Evolutionary conservation across 139 green algal genomes (phyloP).

Genomic region (Raphidocelis subcapitata): DNA sequence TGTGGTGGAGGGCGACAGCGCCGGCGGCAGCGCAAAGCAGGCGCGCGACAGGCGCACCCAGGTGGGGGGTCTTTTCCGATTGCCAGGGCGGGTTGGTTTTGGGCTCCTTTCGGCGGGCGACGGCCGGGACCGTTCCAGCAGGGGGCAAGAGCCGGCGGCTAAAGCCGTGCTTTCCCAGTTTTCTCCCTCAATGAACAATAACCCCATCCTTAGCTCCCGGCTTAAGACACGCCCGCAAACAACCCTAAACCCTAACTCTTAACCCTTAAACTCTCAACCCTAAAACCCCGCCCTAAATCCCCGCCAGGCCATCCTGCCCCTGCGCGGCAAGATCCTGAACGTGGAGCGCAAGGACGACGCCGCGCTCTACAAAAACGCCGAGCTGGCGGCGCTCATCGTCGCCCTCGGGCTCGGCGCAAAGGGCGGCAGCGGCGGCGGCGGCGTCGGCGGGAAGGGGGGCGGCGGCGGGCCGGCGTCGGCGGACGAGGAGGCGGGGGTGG

Average conservation of each 20-base stretch:
- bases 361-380: slow-evolving; percentile 92
- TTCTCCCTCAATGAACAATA: too few species aligned
- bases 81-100: too few species aligned
- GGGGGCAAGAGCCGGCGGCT: too few species aligned
- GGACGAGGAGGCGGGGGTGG: not conserved
- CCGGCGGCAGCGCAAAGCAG: slow-evolving; percentile 94
- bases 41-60: slow-evolving; percentile 73
- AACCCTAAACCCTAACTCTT: too few species aligned
- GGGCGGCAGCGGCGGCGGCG: slow-evolving; percentile 33
- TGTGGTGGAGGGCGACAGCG: slow-evolving; percentile 96
- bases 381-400: slow-evolving; percentile 91
- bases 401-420: slow-evolving; percentile 89
- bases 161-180: too few species aligned
- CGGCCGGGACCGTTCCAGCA: too few species aligned
- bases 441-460: slow-evolving; percentile 9
- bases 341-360: slow-evolving; percentile 75
- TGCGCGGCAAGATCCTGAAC: slow-evolving; percentile 98
- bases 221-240: too few species aligned
- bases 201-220: too few species aligned
- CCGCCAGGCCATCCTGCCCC: slow-evolving; percentile 88
- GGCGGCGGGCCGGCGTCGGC: not conserved
- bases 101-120: too few species aligned
- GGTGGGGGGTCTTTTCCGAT: slow-evolving; percentile 19
- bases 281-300: too few species aligned
- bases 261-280: too few species aligned